phyloP scores from a whole-genome alignment of 352 stramenopile genomes.

The Stramenopiles sp. region DNA sequence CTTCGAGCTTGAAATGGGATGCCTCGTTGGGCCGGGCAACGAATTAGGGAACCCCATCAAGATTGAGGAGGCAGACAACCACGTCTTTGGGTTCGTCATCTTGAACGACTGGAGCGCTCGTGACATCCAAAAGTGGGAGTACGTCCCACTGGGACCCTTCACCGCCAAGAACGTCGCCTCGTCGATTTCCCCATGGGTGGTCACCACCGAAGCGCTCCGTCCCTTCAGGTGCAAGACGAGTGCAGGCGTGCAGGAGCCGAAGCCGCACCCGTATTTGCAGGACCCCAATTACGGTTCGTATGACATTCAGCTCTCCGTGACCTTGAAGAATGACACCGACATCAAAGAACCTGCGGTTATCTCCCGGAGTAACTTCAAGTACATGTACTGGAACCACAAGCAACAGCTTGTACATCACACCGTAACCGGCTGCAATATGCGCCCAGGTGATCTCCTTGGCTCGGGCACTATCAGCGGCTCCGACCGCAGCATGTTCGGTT shows the following conservation, averaged over 20 bases:
- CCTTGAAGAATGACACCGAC: conserved; percentile 31
- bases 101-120: conserved; percentile 93
- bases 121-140: conserved; percentile 87
- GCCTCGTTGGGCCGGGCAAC: conserved; percentile 73
- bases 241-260: conserved; percentile 61
- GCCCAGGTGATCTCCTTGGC: conserved; percentile 71
- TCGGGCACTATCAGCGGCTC: conserved; percentile 80
- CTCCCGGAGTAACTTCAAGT: conserved; percentile 74
- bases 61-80: conserved; percentile 65
- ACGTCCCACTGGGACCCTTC: conserved; percentile 87
- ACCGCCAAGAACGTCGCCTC: conserved; percentile 89
- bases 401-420: conserved; percentile 90
- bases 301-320: conserved; percentile 57
- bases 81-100: conserved; percentile 88
- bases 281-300: conserved; percentile 71
- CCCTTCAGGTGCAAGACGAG: conserved; percentile 71
- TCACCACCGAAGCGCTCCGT: conserved; percentile 75
- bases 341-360: conserved; percentile 28
- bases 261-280: conserved; percentile 72
- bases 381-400: conserved; percentile 93
- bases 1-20: conserved; percentile 88
- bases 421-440: conserved; percentile 87
- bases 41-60: conserved; percentile 56
- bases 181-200: conserved; percentile 86
- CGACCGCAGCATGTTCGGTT: conserved; percentile 61